Evolutionary conservation across 345 rosid species (phyloP).

Genomic region (Eucalyptus polybractea): DNA sequence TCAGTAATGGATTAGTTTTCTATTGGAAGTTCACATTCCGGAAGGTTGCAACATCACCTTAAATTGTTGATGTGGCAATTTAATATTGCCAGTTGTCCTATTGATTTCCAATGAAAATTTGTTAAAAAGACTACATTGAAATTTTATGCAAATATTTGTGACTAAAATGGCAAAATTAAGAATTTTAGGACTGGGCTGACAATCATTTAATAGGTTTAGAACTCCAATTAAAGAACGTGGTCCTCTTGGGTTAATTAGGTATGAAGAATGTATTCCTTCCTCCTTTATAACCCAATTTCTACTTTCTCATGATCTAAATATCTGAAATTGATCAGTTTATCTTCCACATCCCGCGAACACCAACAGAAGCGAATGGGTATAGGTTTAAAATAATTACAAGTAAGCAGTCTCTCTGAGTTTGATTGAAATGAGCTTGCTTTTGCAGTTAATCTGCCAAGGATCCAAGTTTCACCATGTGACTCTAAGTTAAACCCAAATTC

Average conservation of each 20-base stretch:
- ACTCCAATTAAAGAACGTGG: too few species aligned
- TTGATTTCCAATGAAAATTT: too few species aligned
- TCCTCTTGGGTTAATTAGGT: neutral
- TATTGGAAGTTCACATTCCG: rapidly evolving
- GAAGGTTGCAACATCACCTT: neutral
- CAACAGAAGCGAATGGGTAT: neutral
- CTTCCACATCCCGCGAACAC: neutral
- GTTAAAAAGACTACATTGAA: too few species aligned
- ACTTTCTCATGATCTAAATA: neutral
- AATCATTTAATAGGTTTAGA: too few species aligned
- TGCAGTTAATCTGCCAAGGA: neutral
- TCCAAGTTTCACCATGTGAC: neutral
- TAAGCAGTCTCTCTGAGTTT: neutral
- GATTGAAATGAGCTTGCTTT: neutral
- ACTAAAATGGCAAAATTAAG: too few species aligned
- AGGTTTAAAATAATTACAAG: neutral
- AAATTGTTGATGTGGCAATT: too few species aligned
- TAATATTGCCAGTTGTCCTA: neutral
- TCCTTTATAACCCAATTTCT: neutral
- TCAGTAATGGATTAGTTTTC: neutral
- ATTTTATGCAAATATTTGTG: too few species aligned
- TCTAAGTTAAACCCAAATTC: neutral
- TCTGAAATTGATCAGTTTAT: neutral
- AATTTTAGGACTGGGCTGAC: too few species aligned
- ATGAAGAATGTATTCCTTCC: neutral